These are phyloP conservation scores for Panicum virgatum DNA, from an alignment of 202 grass and related monocot species.

Conservation along the genomic window DNA sequence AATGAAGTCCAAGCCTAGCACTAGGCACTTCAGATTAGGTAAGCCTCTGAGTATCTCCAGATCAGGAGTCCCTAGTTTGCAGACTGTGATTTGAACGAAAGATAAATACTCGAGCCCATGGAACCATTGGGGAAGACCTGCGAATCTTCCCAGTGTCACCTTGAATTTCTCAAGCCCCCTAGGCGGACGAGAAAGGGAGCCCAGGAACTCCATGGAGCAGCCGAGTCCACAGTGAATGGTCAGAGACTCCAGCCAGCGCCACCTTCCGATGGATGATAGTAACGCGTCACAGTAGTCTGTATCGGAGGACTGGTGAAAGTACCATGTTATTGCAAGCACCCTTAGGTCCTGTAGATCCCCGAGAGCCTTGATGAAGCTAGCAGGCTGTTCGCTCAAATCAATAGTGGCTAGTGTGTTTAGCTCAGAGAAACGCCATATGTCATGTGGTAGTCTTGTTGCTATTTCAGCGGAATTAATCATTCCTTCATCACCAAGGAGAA, in stretches of 20 bases:
- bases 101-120: accelerated
- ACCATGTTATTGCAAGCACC: constrained; percentile 1
- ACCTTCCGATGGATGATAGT: background rate
- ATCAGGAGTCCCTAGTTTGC: background rate
- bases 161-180: background rate
- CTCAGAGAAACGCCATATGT: accelerated
- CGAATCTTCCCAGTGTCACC: background rate
- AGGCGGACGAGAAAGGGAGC: background rate
- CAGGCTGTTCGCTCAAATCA: background rate
- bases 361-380: background rate
- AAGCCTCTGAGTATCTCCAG: background rate
- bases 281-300: background rate
- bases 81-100: constrained; percentile 5
- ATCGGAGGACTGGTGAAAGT: background rate
- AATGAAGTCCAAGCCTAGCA: constrained; percentile 31
- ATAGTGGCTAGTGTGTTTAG: background rate
- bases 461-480: background rate
- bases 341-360: accelerated
- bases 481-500: background rate
- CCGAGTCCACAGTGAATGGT: too few relatives aligned
- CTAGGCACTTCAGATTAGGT: background rate
- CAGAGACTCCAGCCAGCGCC: accelerated
- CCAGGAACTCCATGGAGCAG: constrained; percentile 10
- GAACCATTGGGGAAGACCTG: background rate
- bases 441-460: background rate